Conservation (phyloP, 257 asterid genomes). For the Solanum pimpinellifolium region DNA sequence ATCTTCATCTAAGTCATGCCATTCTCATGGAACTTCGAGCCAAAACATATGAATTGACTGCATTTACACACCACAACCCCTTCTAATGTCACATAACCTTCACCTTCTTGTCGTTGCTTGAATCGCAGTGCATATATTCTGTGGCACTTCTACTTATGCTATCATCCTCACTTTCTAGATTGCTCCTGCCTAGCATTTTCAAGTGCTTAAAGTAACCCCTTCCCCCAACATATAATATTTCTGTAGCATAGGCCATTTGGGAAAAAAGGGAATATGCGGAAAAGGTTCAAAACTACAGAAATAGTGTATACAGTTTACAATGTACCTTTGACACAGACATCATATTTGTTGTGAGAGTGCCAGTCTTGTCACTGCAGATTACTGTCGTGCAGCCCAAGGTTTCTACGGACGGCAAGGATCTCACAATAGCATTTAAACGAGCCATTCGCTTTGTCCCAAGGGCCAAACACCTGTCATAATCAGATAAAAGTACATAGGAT, state of each 20-base stretch:
- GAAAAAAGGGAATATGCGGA: background rate
- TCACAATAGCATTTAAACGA: conserved; percentile 94
- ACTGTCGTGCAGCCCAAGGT: conserved; percentile 99
- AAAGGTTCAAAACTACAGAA: background rate
- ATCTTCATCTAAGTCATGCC: background rate
- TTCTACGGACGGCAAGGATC: conserved; percentile 98
- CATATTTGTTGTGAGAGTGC: conserved; percentile 98
- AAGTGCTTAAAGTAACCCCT: background rate
- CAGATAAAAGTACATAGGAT: background rate
- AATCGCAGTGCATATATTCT: background rate
- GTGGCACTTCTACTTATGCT: background rate
- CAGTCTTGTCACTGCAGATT: conserved; percentile 99
- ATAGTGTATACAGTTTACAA: background rate
- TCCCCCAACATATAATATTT: background rate
- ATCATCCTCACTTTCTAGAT: background rate
- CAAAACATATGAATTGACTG: background rate
- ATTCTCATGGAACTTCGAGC: background rate
- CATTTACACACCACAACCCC: background rate
- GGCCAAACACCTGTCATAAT: conserved; percentile 72
- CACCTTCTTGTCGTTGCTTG: background rate
- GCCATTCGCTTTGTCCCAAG: conserved; percentile 99
- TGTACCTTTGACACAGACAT: conserved; percentile 86
- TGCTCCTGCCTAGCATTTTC: background rate
- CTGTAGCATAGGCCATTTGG: background rate
- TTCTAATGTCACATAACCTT: background rate